Conservation (phyloP, 148 eudicot genomes). For the Dysphania ambrosioides region DNA sequence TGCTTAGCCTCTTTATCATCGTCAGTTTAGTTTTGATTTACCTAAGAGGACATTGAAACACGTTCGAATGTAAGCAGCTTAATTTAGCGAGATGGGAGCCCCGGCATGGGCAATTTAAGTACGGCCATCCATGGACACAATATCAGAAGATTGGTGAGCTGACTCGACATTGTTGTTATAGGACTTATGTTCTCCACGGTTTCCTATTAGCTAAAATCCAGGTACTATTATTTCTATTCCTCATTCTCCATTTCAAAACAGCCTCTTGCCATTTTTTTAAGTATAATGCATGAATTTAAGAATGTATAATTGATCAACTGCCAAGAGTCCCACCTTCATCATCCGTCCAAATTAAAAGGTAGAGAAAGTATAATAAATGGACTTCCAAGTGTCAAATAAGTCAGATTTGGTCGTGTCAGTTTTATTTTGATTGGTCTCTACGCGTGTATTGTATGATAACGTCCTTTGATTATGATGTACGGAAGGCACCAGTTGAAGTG, state of each 20-base stretch:
- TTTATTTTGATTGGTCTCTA: too few relatives aligned
- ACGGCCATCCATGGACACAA: slow-evolving; percentile 74
- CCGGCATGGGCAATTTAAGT: slow-evolving; percentile 47
- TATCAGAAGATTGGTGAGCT: slow-evolving; percentile 46
- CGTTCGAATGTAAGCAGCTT: slow-evolving; percentile 9
- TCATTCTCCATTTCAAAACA: too few relatives aligned
- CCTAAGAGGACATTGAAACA: not conserved
- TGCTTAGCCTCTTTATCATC: not conserved
- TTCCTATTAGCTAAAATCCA: slow-evolving; percentile 34
- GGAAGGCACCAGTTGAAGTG: slow-evolving; percentile 24
- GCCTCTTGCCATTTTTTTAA: too few relatives aligned
- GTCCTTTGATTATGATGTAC: not conserved
- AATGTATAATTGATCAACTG: too few relatives aligned
- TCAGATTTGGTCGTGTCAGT: too few relatives aligned
- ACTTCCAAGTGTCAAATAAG: too few relatives aligned
- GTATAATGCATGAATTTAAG: too few relatives aligned
- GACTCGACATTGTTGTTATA: slow-evolving; percentile 47
- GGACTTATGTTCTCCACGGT: slow-evolving; percentile 43
- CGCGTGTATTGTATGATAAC: not conserved
- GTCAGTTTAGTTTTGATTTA: not conserved
- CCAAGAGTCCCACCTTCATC: too few relatives aligned
- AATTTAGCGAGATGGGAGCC: slow-evolving; percentile 75
- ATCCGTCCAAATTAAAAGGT: too few relatives aligned
- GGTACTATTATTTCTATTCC: not conserved
- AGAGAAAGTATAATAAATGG: too few relatives aligned